phyloP scores from a whole-genome alignment of 2,329 filamentous ascomycete species.

The Aspergillus vadensis region DNA sequence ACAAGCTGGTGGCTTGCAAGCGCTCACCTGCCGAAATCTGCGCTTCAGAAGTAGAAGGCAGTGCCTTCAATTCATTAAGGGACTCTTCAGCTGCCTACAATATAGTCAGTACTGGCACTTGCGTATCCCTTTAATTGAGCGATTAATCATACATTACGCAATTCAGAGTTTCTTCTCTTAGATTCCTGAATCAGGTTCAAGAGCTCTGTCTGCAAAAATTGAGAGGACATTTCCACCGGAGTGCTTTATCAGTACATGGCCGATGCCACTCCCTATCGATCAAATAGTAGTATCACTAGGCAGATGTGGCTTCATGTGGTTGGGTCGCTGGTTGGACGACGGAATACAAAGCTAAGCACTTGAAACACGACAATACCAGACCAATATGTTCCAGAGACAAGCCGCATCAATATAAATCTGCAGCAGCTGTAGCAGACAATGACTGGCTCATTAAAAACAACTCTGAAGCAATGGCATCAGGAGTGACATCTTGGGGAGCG shows the following conservation, averaged over 20 bases:
- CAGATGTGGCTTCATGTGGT: conserved; percentile 20
- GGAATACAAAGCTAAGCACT: not conserved
- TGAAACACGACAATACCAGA: not conserved
- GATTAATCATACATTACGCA: conserved; percentile 63
- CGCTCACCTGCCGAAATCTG: conserved; percentile 69
- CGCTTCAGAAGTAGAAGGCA: conserved; percentile 73
- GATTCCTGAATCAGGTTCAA: conserved; percentile 91
- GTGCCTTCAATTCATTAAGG: conserved; percentile 78
- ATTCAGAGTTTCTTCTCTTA: conserved; percentile 88
- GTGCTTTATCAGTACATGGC: conserved; percentile 34
- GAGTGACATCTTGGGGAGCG: conserved; percentile 25
- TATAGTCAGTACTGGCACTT: conserved; percentile 26
- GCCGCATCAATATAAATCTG: not conserved
- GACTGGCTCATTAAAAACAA: conserved; percentile 2
- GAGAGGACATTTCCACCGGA: conserved; percentile 73
- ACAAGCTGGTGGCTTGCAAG: not conserved
- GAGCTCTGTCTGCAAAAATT: conserved; percentile 85
- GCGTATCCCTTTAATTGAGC: conserved; percentile 17
- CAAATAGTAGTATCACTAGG: conserved; percentile 15
- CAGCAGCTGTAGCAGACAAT: not conserved
- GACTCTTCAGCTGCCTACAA: conserved; percentile 86
- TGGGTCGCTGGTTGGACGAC: conserved; percentile 7
- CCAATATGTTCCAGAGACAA: not conserved
- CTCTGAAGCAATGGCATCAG: conserved; percentile 7
- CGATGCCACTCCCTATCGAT: conserved; percentile 22